Evolutionary conservation across 345 rosid genomes (phyloP).

Genomic region (Dimocarpus longan): DNA sequence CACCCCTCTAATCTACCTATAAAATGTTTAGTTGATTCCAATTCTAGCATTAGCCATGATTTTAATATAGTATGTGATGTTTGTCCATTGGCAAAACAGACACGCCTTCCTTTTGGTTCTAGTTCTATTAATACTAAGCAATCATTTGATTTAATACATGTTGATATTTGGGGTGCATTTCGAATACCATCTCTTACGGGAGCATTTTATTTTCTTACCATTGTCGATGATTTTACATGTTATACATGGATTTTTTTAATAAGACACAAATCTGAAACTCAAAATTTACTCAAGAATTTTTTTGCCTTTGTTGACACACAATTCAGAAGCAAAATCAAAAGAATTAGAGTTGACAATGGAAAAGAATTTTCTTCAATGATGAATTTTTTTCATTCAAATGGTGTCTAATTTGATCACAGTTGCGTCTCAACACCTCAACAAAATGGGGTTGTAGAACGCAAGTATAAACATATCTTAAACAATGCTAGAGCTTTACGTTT

Average conservation of each 20-base stretch:
- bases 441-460: neutral
- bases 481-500: neutral
- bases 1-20: neutral
- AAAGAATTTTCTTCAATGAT: neutral
- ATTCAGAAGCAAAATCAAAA: too few species aligned
- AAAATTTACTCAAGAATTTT: too few species aligned
- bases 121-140: neutral
- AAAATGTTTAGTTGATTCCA: neutral
- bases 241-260: too few species aligned
- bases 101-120: neutral
- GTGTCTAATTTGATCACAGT: neutral
- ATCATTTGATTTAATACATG: conserved; percentile 12
- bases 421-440: neutral
- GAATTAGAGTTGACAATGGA: too few species aligned
- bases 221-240: neutral
- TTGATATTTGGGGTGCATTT: neutral
- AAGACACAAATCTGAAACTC: too few species aligned
- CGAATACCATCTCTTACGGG: neutral
- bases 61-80: neutral
- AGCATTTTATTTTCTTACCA: neutral
- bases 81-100: conserved; percentile 12
- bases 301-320: too few species aligned
- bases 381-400: neutral
- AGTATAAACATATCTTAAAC: neutral
- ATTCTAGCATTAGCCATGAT: neutral